Conservation (phyloP, 208 protist genomes). For the Naegleria lovaniensis region DNA sequence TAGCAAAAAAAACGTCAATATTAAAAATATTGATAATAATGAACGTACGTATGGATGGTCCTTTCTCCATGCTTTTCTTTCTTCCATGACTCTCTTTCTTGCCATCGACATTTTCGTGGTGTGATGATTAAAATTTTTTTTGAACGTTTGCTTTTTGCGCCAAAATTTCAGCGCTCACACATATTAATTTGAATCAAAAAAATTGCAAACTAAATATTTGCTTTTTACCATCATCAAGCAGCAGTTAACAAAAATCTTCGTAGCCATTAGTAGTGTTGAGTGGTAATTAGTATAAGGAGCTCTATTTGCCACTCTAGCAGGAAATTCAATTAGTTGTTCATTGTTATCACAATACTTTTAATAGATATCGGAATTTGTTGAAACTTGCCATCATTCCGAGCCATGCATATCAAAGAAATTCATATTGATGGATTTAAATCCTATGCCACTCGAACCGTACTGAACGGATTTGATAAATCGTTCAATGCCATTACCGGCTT, state of each 20-base stretch:
- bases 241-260: no score
- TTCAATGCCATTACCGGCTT: conserved; percentile 99
- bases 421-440: conserved; percentile 99
- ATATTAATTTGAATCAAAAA: no score
- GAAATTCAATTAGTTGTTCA: no score
- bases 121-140: no score
- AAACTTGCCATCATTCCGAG: neutral
- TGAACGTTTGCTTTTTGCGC: no score
- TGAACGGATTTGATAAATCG: conserved; percentile 89
- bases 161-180: no score
- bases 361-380: neutral
- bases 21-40: neutral
- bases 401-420: conserved; percentile 97
- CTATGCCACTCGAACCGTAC: conserved; percentile 91
- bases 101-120: neutral
- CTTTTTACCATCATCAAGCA: no score
- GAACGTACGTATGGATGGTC: conserved; percentile 21
- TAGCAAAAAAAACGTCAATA: neutral
- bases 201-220: no score
- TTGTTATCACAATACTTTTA: neutral
- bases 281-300: no score
- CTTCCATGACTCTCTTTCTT: conserved; percentile 10
- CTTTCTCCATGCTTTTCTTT: conserved; percentile 26
- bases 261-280: no score
- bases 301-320: no score